Evolutionary conservation across 345 rosid genomes (phyloP), one percentile per base, ranked within the genome.

Genomic region (Syzygium aromaticum): DNA sequence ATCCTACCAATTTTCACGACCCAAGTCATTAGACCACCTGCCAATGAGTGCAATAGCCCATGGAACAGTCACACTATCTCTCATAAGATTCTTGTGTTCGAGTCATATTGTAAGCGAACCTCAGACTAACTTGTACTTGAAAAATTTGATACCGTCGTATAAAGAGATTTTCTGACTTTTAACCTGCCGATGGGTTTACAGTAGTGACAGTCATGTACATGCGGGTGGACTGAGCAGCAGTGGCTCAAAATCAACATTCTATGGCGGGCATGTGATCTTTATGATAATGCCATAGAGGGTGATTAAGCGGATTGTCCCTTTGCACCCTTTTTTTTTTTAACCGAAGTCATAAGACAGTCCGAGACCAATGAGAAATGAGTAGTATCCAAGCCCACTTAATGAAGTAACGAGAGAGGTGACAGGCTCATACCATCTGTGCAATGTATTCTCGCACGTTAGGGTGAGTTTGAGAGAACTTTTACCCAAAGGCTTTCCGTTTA

Each of bases 211-310:
- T 15, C 54, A 52, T 5, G 54, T 2, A 15, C 19, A 16, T 4
- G 54, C 17, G 7, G 54, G 17, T 52, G 54, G 54, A 52, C 17
- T 52, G 54, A 15, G 19, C 10, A 28, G 9, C 38, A 28, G 15
- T 28, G 77, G 77, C 77, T 64, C 5, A 28, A 64, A 64, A 64
- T 0, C 30, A 30, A 23, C 38, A 28, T 63, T 63, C 21, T 3
- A 63, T 2, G 3, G 19, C 16, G 19, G 54, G 14, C 3, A 0
- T 12, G 17, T 5, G n/a, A 59, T 3, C 2, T 5, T 0, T 2
- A 0, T n/a, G 73, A 17, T 61, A 27, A n/a, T 13, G 73, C 73
- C 15, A 27, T 33, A 13, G 73, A 61, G 33, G 33, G 16, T 12
- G 3, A 15, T 15, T 13, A 52, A 52, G 46, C 46, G 46, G 46